Base-by-base conservation (phyloP, 1,284 basidiomycete species). In the Leccinum subfulvum region DNA sequence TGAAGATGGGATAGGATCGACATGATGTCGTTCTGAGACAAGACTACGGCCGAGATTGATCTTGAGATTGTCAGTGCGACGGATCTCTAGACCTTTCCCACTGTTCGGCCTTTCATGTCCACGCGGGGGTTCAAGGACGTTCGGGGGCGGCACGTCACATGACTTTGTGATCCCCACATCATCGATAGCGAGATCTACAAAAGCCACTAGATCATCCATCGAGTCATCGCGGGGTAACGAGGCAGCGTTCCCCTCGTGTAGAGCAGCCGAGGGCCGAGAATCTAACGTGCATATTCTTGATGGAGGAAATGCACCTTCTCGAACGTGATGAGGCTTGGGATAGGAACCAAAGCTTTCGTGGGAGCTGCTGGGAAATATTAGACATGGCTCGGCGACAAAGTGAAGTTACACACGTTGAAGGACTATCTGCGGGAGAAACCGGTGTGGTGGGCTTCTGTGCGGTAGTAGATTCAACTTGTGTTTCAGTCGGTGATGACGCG, bases 231-330 rank as follows among this genome's bases (percentile, higher is more conserved):
- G 65, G 30, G 74, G 70, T 44, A 69, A 52, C 16, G 72, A 61
- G 16, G 51, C 55, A 47, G 59, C 44, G 49, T 59, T 63, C 35
- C 62, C 66, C 26, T 66, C 62, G 30, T 52, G 66, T 9, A 65
- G 62, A 49, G 68, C 65, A 39, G 69, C 58, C 28, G 67, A 61
- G 35, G 71, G 65, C 13, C 64, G 65, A 49, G 75, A 68, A 57
- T 76, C 73, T 9, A 73, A 68, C n/a, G 79, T 73, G 21, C 74
- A 72, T 52, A 78, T 63, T 56, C 76, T 77, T 54, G 84, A 84
- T 0, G 85, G 82, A 44, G 84, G 78, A 67, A 88, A 89, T 4
- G 89, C 89, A 56, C 86, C 88, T 77, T 91, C 89, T 28, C 89
- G 80, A 61, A 79, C 73, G 70, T 90, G 88, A 55, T 77, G 69